Percentiles rank a stretch among this genome's conserved stretches.
These are phyloP conservation scores for Firmiana major DNA, from an alignment of 345 rosid genomes.

Conservation along the genomic window DNA sequence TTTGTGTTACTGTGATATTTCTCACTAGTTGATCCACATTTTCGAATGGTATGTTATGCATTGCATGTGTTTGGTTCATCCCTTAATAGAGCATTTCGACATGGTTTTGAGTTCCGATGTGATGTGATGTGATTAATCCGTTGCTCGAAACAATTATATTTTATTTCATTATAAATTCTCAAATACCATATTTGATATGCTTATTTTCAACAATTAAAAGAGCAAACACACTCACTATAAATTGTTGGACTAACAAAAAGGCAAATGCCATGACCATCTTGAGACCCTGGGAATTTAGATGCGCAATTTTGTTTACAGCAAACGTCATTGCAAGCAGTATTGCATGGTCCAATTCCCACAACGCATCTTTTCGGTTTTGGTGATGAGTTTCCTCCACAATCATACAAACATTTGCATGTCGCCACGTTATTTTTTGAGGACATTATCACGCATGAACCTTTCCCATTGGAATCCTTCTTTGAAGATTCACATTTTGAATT, in stretches of 20 bases:
- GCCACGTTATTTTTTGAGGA: not conserved
- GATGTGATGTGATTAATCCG: no score
- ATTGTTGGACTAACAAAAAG: accelerated
- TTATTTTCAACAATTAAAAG: not conserved
- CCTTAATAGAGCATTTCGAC: no score
- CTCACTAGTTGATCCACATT: no score
- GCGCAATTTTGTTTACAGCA: conserved; percentile 2
- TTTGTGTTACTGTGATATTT: no score
- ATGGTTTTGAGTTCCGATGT: no score
- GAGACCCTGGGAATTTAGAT: not conserved
- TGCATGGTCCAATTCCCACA: not conserved
- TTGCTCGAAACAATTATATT: no score
- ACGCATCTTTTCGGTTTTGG: not conserved
- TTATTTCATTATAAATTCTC: not conserved
- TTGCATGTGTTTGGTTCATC: no score
- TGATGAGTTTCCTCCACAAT: not conserved
- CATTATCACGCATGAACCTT: not conserved
- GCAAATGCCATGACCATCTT: not conserved
- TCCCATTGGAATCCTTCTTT: not conserved
- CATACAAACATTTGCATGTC: not conserved
- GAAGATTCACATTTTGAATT: not conserved
- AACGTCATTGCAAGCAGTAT: not conserved
- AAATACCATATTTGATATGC: not conserved
- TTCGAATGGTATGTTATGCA: no score
- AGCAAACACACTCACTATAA: not conserved